phyloP scores from a whole-genome alignment of 148 eudicot genomes.

The Hydrangea macrophylla region DNA sequence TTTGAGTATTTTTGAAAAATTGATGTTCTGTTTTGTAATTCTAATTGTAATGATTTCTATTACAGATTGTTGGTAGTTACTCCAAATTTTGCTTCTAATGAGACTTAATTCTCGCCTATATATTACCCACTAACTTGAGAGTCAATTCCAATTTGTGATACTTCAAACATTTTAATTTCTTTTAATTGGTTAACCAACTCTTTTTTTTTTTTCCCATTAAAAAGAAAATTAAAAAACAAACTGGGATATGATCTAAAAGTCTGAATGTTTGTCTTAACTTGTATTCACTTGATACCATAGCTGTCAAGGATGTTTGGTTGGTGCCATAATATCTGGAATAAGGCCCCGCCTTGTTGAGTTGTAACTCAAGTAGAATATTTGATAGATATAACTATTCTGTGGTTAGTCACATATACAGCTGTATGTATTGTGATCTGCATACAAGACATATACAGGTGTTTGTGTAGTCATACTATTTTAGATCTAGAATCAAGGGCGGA shows the following conservation, averaged over 20 bases:
- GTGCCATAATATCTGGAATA: constrained; percentile 9
- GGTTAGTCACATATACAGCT: constrained; percentile 2
- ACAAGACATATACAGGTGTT: too few relatives aligned
- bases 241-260: neutral
- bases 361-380: neutral
- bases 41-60: neutral
- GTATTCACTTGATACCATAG: constrained; percentile 13
- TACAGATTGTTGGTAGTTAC: neutral
- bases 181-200: constrained; percentile 7
- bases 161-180: neutral
- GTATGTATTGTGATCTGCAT: constrained; percentile 17
- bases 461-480: too few relatives aligned
- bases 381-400: neutral
- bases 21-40: neutral
- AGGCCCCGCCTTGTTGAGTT: constrained; percentile 20
- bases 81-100: neutral
- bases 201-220: neutral
- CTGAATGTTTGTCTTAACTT: constrained; percentile 12
- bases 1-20: neutral
- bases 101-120: neutral
- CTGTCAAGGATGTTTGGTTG: constrained; percentile 15
- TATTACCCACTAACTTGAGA: neutral
- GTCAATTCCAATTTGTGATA: neutral
- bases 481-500: too few relatives aligned
- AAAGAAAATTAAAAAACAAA: too few relatives aligned